Evolutionary conservation across 164 flowering plant species (phyloP).

Genomic region (Liriodendron chinense): DNA sequence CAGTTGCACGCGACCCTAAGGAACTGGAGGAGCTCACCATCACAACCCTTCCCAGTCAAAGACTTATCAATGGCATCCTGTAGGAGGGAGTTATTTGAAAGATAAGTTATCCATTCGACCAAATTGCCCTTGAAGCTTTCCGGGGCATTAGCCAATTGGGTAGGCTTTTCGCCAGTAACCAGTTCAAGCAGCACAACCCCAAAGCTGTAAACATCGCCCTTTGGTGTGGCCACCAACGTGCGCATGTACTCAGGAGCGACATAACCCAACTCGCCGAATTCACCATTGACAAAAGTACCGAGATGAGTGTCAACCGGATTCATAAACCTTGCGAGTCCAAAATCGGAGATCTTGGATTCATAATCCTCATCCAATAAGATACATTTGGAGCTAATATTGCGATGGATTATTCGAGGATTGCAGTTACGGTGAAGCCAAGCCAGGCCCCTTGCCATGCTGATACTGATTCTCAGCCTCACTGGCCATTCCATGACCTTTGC

Average conservation of each 20-base stretch:
- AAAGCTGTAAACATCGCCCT: constrained; percentile 28
- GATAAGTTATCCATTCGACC: constrained; percentile 17
- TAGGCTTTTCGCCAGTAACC: constrained; percentile 21
- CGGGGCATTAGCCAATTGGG: constrained; percentile 15
- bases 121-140: constrained; percentile 24
- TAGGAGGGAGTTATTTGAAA: constrained; percentile 11
- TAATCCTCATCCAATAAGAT: constrained; percentile 23
- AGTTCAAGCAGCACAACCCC: constrained; percentile 22
- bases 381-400: constrained; percentile 24
- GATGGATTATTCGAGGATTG: constrained; percentile 21
- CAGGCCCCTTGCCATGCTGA: constrained; percentile 23
- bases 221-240: constrained; percentile 18
- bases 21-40: constrained; percentile 20
- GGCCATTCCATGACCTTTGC: constrained; percentile 20
- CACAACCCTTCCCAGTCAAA: constrained; percentile 18
- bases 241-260: constrained; percentile 23
- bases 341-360: constrained; percentile 23
- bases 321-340: constrained; percentile 25
- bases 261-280: constrained; percentile 20
- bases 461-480: constrained; percentile 17
- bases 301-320: constrained; percentile 24
- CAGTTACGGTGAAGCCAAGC: constrained; percentile 31
- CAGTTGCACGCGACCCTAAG: constrained; percentile 22
- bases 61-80: constrained; percentile 18
- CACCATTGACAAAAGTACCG: constrained; percentile 25